Conservation (phyloP, 208 protist species). For the Balamuthia mandrillaris region DNA sequence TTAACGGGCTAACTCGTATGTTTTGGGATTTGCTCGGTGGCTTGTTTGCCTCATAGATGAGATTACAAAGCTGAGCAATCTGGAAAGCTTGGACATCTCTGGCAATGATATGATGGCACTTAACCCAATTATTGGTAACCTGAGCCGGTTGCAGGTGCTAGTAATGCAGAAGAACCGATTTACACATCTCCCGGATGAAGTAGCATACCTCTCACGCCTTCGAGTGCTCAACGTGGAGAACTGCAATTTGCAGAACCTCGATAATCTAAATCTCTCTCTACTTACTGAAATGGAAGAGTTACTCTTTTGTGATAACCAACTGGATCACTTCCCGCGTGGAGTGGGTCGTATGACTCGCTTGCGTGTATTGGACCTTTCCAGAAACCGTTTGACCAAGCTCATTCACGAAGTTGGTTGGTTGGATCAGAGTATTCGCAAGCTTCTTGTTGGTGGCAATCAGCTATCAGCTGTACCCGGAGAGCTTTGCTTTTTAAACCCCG, state of each 20-base stretch:
- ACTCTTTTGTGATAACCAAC: neutral
- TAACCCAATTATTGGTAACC: too few relatives aligned
- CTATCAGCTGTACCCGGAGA: neutral
- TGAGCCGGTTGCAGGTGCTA: too few relatives aligned
- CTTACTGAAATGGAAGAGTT: neutral
- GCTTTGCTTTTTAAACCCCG: conserved; percentile 5
- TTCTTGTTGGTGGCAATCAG: neutral
- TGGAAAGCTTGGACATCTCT: too few relatives aligned
- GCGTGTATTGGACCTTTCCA: neutral
- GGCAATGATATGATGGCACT: too few relatives aligned
- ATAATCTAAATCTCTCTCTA: neutral
- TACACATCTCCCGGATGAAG: neutral
- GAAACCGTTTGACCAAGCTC: neutral
- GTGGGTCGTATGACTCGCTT: neutral
- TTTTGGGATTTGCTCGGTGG: too few relatives aligned
- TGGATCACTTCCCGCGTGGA: conserved; percentile 7
- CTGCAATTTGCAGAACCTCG: neutral
- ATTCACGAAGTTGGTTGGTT: conserved; percentile 10
- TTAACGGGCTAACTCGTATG: too few relatives aligned
- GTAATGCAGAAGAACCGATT: neutral
- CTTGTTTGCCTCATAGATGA: too few relatives aligned
- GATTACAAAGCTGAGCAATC: too few relatives aligned
- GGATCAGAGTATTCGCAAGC: neutral
- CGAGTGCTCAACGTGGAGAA: neutral
- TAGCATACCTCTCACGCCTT: neutral